Base-by-base conservation (phyloP, 805 yeast species). In the Candida hungchunana region DNA sequence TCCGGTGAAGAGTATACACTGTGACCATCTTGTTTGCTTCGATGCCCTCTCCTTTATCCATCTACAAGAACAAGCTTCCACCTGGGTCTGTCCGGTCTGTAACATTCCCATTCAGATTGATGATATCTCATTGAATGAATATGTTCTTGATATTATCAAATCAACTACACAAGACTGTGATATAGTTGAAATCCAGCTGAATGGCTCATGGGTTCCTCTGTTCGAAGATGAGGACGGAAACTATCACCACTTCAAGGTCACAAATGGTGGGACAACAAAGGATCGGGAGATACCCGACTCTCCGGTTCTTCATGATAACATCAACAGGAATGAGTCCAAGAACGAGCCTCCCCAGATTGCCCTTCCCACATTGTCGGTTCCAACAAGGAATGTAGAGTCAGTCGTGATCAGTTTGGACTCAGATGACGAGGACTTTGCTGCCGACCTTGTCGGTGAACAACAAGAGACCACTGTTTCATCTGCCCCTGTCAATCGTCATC, bases 51-150 rank as follows among this genome's bases (percentile, higher is more conserved):
- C 84, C 29, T 93, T 74, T 53, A 48, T 93, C 8, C 74, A 77
- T 50, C 67, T 88, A 29, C 97, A 90, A 56, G 67, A 68, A 37
- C 90, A 82, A 53, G 75, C 83, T 0, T 82, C 96, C 0, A 75
- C 84, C 0, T 90, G 97, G 97, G 63, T 63, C 34, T 93, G 98
- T 53, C 96, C 97, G 0, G 69, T 86, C 4, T 93, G 98, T 55
- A 73, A 73, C 42, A 63, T 60, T 5, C 53, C 53, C 3, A 61
- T 86, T 3, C 59, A 65, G 2, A 62, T 78, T 12, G 70, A 71
- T 12, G 80, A 79, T 42, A 55, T 93, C 35, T 78, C 82, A 0
- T 64, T 88, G 0, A 87, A 85, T 46, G 95, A 85, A 42, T 90
- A 77, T 53, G 73, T 85, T 32, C 52, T 57, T 27, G 82, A 81